phyloP scores from a whole-genome alignment of 495 filamentous ascomycete genomes.

The Xylaria sp. region DNA sequence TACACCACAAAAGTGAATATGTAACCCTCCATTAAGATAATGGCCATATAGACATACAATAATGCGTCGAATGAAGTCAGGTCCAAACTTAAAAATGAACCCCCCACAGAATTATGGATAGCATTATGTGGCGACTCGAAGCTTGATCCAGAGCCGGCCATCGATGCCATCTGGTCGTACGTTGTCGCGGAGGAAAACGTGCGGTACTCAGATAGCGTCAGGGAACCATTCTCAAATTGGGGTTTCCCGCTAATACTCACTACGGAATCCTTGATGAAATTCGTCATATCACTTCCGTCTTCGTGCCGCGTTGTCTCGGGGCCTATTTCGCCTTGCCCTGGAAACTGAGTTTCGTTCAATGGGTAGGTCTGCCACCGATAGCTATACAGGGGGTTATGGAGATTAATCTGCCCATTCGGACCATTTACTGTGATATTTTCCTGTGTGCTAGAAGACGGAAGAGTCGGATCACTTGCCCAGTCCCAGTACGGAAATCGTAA shows the following conservation, averaged over 20 bases:
- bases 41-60: constrained; percentile 39
- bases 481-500: constrained; percentile 54
- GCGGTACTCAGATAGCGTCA: constrained; percentile 43
- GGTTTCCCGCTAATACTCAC: constrained; percentile 36
- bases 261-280: constrained; percentile 38
- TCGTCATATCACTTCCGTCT: constrained; percentile 26
- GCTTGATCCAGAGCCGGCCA: constrained; percentile 35
- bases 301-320: constrained; percentile 40
- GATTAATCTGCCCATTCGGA: constrained; percentile 33
- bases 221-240: neutral
- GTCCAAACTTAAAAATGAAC: constrained; percentile 41
- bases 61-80: constrained; percentile 47
- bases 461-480: constrained; percentile 42
- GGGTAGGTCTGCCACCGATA: constrained; percentile 45
- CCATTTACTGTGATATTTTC: constrained; percentile 44
- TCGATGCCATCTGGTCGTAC: constrained; percentile 46
- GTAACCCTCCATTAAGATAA: neutral
- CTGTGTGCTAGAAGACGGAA: constrained; percentile 40
- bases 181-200: constrained; percentile 41
- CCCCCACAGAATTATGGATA: constrained; percentile 43
- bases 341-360: constrained; percentile 35
- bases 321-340: constrained; percentile 27
- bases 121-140: constrained; percentile 48
- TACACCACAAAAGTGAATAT: constrained; percentile 9
- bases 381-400: constrained; percentile 48